Evolutionary conservation across 2,329 filamentous ascomycete species (phyloP).

Genomic region (Lachnellula occidentalis): DNA sequence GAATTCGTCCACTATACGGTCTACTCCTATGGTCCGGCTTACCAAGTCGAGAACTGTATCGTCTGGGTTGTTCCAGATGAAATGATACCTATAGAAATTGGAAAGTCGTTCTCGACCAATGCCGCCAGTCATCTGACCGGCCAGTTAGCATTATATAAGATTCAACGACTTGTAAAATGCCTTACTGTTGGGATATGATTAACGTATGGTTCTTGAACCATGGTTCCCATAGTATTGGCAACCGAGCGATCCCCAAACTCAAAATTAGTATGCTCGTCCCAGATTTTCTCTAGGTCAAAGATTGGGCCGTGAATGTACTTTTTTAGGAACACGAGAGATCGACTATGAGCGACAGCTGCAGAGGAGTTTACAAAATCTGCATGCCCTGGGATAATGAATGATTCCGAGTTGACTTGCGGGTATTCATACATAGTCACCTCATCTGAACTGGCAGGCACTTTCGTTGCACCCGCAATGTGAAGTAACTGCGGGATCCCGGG

Average conservation of each 20-base stretch:
- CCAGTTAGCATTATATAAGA: too few relatives aligned
- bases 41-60: constrained; percentile 65
- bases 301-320: constrained; percentile 55
- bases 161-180: too few relatives aligned
- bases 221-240: constrained; percentile 71
- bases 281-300: constrained; percentile 71
- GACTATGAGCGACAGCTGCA: too few relatives aligned
- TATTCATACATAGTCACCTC: too few relatives aligned
- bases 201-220: constrained; percentile 75
- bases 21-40: constrained; percentile 65
- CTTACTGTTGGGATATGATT: constrained; percentile 67
- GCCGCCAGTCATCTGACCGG: constrained; percentile 46
- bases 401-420: too few relatives aligned
- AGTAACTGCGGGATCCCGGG: too few relatives aligned
- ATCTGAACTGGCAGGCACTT: too few relatives aligned
- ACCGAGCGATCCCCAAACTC: constrained; percentile 67
- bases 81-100: constrained; percentile 71
- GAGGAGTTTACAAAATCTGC: too few relatives aligned
- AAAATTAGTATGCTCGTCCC: constrained; percentile 70
- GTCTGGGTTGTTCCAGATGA: constrained; percentile 67
- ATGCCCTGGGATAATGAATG: too few relatives aligned
- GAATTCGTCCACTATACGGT: constrained; percentile 69
- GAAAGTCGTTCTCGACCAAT: constrained; percentile 58
- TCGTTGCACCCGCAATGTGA: too few relatives aligned
- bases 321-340: constrained; percentile 66